A percentile compares a stretch with the other conserved stretches of the same genome.
phyloP scores from a whole-genome alignment of 2,329 filamentous ascomycete genomes.

The Aureobasidium mangrovei region DNA sequence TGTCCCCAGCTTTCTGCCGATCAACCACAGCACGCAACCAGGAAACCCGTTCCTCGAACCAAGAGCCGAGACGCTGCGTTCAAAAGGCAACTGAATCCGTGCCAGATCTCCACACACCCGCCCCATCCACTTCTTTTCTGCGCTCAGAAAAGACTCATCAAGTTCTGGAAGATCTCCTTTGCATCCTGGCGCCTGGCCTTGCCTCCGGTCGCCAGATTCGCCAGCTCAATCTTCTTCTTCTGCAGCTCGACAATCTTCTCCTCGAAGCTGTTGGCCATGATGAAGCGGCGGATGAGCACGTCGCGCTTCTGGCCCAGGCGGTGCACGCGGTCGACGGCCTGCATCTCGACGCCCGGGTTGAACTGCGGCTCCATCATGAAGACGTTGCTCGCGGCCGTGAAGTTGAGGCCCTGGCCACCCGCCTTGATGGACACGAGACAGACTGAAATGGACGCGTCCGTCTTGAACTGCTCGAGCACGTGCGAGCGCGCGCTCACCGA shows the following conservation, averaged over 20 bases:
- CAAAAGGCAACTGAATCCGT: no score
- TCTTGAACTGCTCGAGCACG: slow-evolving; percentile 70
- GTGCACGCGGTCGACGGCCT: slow-evolving; percentile 89
- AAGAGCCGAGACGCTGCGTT: no score
- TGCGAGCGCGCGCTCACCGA: slow-evolving; percentile 60
- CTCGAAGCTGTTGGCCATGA: slow-evolving; percentile 87
- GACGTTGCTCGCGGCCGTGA: slow-evolving; percentile 76
- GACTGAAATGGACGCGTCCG: slow-evolving; percentile 61
- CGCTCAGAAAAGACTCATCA: slow-evolving; percentile 48
- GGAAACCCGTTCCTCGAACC: no score
- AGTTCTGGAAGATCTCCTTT: slow-evolving; percentile 54
- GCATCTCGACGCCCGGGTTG: slow-evolving; percentile 89
- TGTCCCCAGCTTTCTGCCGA: no score
- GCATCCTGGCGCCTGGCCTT: slow-evolving; percentile 50
- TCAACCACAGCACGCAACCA: no score
- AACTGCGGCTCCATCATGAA: slow-evolving; percentile 99
- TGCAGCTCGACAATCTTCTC: slow-evolving; percentile 87
- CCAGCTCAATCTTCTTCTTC: slow-evolving; percentile 84
- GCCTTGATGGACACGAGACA: slow-evolving; percentile 90
- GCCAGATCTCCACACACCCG: no score
- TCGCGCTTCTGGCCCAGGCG: slow-evolving; percentile 81
- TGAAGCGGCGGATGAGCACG: slow-evolving; percentile 77
- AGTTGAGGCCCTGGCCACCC: slow-evolving; percentile 82
- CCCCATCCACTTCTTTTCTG: background rate
- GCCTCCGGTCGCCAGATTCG: slow-evolving; percentile 67